Percentiles rank a stretch among this genome's conserved stretches.
Conservation (phyloP, 1,284 basidiomycete genomes). For the Crocinoboletus sp. region DNA sequence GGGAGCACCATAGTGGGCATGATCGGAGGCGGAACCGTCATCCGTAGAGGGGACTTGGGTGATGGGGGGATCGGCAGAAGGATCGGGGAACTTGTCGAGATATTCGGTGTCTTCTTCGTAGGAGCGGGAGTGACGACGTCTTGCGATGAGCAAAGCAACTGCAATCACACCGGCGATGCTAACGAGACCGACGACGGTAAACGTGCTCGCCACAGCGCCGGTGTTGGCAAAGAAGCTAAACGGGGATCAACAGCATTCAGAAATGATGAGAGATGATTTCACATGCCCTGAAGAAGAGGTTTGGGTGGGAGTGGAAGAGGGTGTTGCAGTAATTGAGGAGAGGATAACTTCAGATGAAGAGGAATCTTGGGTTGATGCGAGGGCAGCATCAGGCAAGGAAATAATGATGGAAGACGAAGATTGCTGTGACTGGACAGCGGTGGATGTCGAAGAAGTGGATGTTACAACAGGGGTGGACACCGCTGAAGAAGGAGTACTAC, state of each 20-base stretch:
- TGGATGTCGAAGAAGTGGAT: neutral
- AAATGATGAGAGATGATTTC: too few species aligned
- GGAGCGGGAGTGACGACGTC: constrained; percentile 19
- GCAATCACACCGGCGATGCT: constrained; percentile 28
- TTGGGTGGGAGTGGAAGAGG: constrained; percentile 16
- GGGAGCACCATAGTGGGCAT: constrained; percentile 19
- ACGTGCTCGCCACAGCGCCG: constrained; percentile 45
- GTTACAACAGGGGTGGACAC: neutral
- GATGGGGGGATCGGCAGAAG: constrained; percentile 9
- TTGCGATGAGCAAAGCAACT: constrained; percentile 21
- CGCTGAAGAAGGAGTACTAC: constrained; percentile 6
- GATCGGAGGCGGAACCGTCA: constrained; percentile 20
- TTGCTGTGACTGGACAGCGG: neutral
- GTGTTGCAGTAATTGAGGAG: neutral
- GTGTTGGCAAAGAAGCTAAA: constrained; percentile 46
- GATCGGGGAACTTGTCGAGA: constrained; percentile 23
- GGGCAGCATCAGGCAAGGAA: neutral
- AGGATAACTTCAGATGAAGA: neutral
- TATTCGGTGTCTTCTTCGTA: constrained; percentile 30
- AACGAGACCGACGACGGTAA: constrained; percentile 35
- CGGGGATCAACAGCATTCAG: neutral
- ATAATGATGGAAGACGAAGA: constrained; percentile 9
- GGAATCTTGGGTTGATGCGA: neutral
- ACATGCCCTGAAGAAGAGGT: constrained; percentile 23
- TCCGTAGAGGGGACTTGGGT: constrained; percentile 12